Conservation (phyloP, 305 asterid species). For the Fraxinus albicans region DNA sequence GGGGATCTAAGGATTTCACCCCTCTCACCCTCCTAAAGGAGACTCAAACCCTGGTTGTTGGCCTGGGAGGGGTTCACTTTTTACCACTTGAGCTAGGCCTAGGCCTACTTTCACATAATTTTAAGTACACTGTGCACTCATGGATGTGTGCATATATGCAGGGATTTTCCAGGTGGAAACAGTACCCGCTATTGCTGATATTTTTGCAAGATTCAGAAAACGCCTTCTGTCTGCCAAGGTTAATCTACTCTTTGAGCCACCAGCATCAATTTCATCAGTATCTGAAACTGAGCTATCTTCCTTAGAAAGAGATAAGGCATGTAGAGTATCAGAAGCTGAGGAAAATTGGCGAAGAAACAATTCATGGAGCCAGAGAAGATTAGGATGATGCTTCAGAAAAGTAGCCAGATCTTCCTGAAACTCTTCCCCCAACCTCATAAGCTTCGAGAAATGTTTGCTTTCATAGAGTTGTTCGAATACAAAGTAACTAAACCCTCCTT, state of each 20-base stretch:
- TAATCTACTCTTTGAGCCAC: slow-evolving; percentile 29
- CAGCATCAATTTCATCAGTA: slow-evolving; percentile 40
- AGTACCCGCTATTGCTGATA: slow-evolving; percentile 85
- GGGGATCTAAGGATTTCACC: neutral
- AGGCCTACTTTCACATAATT: neutral
- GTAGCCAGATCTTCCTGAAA: slow-evolving; percentile 71
- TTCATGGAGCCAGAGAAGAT: slow-evolving; percentile 94
- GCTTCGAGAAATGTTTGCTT: slow-evolving; percentile 66
- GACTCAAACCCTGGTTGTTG: neutral
- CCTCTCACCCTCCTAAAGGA: neutral
- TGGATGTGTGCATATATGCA: neutral
- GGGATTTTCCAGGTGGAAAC: slow-evolving; percentile 17
- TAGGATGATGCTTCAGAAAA: slow-evolving; percentile 70
- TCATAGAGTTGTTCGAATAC: slow-evolving; percentile 78
- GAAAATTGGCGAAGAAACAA: slow-evolving; percentile 75
- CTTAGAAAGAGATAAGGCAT: slow-evolving; percentile 62
- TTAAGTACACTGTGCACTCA: neutral
- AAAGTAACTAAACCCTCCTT: slow-evolving; percentile 86
- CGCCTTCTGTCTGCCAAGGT: slow-evolving; percentile 73
- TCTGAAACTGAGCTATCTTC: slow-evolving; percentile 40
- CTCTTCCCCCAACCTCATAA: slow-evolving; percentile 89
- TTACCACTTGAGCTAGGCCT: neutral
- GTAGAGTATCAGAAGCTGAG: slow-evolving; percentile 82
- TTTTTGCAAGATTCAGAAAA: slow-evolving; percentile 78
- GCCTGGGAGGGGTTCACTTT: neutral